Evolutionary conservation across 1,284 basidiomycete species (phyloP).

Genomic region (Athelia sp.): DNA sequence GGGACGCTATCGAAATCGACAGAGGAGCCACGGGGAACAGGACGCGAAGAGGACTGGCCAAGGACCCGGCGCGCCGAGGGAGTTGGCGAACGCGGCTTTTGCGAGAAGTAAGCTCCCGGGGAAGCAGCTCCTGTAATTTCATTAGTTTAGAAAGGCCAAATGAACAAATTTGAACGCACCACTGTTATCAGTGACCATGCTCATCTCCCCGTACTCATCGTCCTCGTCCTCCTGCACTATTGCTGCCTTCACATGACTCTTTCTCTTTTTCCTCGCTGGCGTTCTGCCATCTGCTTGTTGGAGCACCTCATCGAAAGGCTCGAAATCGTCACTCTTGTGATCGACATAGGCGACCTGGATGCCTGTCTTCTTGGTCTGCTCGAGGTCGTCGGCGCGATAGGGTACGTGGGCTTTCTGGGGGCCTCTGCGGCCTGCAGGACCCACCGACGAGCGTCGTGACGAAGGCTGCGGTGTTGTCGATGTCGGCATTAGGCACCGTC

Average conservation of each 20-base stretch:
- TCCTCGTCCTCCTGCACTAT: slow-evolving; percentile 30
- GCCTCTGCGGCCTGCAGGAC: slow-evolving; percentile 23
- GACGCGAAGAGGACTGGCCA: slow-evolving; percentile 42
- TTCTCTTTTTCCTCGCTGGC: slow-evolving; percentile 46
- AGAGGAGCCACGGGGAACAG: slow-evolving; percentile 45
- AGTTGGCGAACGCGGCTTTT: slow-evolving; percentile 31
- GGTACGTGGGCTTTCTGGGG: slow-evolving; percentile 61
- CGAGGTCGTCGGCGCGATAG: slow-evolving; percentile 67
- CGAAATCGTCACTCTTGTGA: slow-evolving; percentile 79
- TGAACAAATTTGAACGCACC: slow-evolving; percentile 32
- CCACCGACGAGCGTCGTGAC: background rate
- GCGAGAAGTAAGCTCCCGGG: slow-evolving; percentile 46
- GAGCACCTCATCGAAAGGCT: slow-evolving; percentile 75
- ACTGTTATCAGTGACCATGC: slow-evolving; percentile 64
- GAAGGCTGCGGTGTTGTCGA: background rate
- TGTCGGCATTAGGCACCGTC: background rate
- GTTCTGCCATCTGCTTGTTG: slow-evolving; percentile 62
- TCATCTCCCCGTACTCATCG: slow-evolving; percentile 65
- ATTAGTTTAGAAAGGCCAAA: slow-evolving; percentile 1
- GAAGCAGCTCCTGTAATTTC: slow-evolving; percentile 25
- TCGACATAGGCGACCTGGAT: slow-evolving; percentile 62
- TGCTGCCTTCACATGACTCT: slow-evolving; percentile 36
- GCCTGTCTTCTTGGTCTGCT: slow-evolving; percentile 74
- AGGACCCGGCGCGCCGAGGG: slow-evolving; percentile 36
- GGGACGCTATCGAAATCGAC: slow-evolving; percentile 66